These are phyloP conservation scores for Podosphaera xanthii DNA, from an alignment of 2,329 filamentous ascomycete species.

Conservation along the genomic window DNA sequence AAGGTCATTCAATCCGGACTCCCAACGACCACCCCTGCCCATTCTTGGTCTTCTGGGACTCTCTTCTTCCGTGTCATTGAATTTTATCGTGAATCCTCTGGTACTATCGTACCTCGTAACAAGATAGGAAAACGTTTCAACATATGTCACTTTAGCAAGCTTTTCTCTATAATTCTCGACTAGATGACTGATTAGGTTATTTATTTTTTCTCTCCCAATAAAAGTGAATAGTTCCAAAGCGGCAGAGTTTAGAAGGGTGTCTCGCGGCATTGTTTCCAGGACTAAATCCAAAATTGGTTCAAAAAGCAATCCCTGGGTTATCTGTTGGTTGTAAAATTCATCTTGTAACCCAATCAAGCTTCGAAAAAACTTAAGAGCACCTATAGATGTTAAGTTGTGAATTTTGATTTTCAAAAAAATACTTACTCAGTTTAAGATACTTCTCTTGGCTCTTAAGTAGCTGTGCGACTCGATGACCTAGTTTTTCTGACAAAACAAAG, in stretches of 20 bases:
- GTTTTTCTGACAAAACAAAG: slow-evolving; percentile 61
- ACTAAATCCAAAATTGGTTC: slow-evolving; percentile 70
- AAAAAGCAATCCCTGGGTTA: slow-evolving; percentile 61
- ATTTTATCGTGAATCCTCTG: slow-evolving; percentile 43
- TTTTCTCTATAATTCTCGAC: slow-evolving; percentile 67
- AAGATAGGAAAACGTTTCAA: slow-evolving; percentile 63
- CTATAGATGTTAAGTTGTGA: slow-evolving; percentile 20
- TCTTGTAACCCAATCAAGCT: slow-evolving; percentile 68
- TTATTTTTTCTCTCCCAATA: slow-evolving; percentile 62
- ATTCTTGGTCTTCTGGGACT: slow-evolving; percentile 19
- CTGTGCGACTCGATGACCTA: slow-evolving; percentile 60
- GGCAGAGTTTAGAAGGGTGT: slow-evolving; percentile 83
- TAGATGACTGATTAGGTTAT: slow-evolving; percentile 60
- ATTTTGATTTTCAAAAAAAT: background rate
- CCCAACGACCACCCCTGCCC: slow-evolving; percentile 37
- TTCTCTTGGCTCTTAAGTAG: slow-evolving; percentile 70
- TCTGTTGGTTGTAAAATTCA: slow-evolving; percentile 71
- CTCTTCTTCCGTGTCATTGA: slow-evolving; percentile 45
- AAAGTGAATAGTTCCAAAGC: slow-evolving; percentile 87
- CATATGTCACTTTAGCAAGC: slow-evolving; percentile 52
- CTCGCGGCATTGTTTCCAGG: slow-evolving; percentile 64
- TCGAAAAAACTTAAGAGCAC: slow-evolving; percentile 83
- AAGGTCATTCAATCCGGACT: slow-evolving; percentile 50
- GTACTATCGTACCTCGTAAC: slow-evolving; percentile 60
- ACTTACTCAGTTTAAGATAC: slow-evolving; percentile 68